A percentile compares a stretch with the other conserved stretches of the same genome.
Conservation (phyloP, 768 basidiomycete species). For the Rossbeevera mucosa region DNA sequence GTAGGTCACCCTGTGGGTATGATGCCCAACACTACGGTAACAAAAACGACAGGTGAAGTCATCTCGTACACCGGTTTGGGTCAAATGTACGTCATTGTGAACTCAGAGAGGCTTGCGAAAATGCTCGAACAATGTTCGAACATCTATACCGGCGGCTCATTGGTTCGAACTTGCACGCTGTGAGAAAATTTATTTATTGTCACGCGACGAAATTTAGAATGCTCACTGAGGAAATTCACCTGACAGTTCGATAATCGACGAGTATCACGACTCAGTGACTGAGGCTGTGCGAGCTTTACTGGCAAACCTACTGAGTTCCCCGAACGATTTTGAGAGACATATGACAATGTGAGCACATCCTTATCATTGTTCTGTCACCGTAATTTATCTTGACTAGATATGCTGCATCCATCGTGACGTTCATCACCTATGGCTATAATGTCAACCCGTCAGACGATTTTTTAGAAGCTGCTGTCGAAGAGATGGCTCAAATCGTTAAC, state of each 20-base stretch:
- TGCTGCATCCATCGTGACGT: conserved; percentile 19
- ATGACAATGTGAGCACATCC: conserved; percentile 17
- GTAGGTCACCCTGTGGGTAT: conserved; percentile 14
- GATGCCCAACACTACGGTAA: not conserved
- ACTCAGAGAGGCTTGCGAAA: conserved; percentile 20
- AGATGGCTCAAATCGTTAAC: conserved; percentile 6
- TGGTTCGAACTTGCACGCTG: conserved; percentile 5
- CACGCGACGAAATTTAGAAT: conserved; percentile 17
- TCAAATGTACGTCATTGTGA: conserved; percentile 22
- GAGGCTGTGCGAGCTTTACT: conserved; percentile 7
- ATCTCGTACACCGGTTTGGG: conserved; percentile 19
- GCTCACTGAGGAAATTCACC: conserved; percentile 15
- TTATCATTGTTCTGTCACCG: not conserved
- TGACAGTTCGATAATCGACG: conserved; percentile 6
- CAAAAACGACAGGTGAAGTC: conserved; percentile 14
- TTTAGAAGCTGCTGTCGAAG: conserved; percentile 11
- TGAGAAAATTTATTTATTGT: not conserved
- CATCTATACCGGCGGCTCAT: conserved; percentile 21
- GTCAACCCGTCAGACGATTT: conserved; percentile 17
- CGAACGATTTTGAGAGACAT: conserved; percentile 14
- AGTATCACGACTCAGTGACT: conserved; percentile 11
- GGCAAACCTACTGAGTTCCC: conserved; percentile 8
- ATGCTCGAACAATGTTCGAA: conserved; percentile 25
- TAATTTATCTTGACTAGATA: conserved; percentile 8
- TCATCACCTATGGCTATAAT: conserved; percentile 19